A percentile compares a stretch with the other conserved stretches of the same genome.
Conservation (phyloP, 306 rosid species). For the Morella rubra region DNA sequence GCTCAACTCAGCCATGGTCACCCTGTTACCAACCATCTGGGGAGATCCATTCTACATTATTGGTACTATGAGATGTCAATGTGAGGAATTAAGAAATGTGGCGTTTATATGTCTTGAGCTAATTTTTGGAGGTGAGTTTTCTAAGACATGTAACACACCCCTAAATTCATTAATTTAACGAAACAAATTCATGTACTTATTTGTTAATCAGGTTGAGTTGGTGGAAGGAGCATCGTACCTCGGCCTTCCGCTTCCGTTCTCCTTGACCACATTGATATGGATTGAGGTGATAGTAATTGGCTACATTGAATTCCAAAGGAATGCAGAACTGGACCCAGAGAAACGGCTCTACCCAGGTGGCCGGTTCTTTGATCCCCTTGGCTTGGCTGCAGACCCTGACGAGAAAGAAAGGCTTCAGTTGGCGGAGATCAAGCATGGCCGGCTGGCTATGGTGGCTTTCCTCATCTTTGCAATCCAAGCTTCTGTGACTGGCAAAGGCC, state of each 20-base stretch:
- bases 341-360: conserved; percentile 82
- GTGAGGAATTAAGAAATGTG: too few species aligned
- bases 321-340: conserved; percentile 79
- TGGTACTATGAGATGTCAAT: too few species aligned
- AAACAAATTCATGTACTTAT: not conserved
- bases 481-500: conserved; percentile 76
- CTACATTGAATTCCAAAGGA: conserved; percentile 79
- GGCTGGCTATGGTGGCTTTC: conserved; percentile 78
- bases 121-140: too few species aligned
- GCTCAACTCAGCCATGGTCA: too few species aligned
- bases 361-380: conserved; percentile 69
- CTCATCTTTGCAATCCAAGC: conserved; percentile 77
- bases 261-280: conserved; percentile 66
- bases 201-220: conserved; percentile 61
- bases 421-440: conserved; percentile 78
- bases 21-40: too few species aligned
- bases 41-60: too few species aligned
- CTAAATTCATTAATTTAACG: not conserved
- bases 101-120: too few species aligned
- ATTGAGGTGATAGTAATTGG: conserved; percentile 74
- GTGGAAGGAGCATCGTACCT: conserved; percentile 78
- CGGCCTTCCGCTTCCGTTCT: conserved; percentile 72
- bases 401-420: conserved; percentile 69
- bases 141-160: too few species aligned
- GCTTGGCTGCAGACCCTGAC: conserved; percentile 57